Evolutionary conservation across 2,329 filamentous ascomycete genomes (phyloP).

Genomic region (Diplocarpon mali): DNA sequence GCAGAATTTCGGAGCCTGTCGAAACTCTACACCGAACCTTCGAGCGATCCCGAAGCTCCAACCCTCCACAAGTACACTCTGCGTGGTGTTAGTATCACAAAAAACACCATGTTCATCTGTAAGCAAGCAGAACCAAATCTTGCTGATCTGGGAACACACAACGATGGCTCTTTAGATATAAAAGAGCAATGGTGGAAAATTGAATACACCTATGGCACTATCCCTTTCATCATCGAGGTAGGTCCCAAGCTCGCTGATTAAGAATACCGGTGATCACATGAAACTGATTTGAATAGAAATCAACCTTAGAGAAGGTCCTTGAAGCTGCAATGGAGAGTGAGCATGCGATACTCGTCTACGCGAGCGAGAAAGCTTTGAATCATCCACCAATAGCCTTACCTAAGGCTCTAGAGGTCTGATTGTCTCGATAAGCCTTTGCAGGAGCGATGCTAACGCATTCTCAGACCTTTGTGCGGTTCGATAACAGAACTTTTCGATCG

Average conservation of each 20-base stretch:
- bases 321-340: constrained; percentile 38
- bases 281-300: constrained; percentile 31
- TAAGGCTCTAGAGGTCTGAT: constrained; percentile 29
- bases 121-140: constrained; percentile 32
- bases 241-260: constrained; percentile 6
- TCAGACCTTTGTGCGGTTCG: constrained; percentile 38
- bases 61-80: constrained; percentile 34
- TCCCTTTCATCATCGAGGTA: constrained; percentile 41
- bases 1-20: constrained; percentile 29
- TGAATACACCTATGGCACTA: constrained; percentile 30
- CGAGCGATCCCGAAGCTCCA: constrained; percentile 16
- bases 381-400: constrained; percentile 29
- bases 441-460: constrained; percentile 7
- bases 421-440: not conserved
- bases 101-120: constrained; percentile 40
- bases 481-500: constrained; percentile 41
- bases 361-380: constrained; percentile 37
- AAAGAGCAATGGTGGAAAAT: constrained; percentile 44
- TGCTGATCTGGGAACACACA: constrained; percentile 32
- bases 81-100: constrained; percentile 39
- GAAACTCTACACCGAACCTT: constrained; percentile 29
- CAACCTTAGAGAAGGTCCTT: constrained; percentile 35
- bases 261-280: not conserved
- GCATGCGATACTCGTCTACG: constrained; percentile 40
- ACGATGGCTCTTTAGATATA: constrained; percentile 13